Evolutionary conservation across 495 filamentous ascomycete species (phyloP).

Genomic region (Aspergillus baeticus): DNA sequence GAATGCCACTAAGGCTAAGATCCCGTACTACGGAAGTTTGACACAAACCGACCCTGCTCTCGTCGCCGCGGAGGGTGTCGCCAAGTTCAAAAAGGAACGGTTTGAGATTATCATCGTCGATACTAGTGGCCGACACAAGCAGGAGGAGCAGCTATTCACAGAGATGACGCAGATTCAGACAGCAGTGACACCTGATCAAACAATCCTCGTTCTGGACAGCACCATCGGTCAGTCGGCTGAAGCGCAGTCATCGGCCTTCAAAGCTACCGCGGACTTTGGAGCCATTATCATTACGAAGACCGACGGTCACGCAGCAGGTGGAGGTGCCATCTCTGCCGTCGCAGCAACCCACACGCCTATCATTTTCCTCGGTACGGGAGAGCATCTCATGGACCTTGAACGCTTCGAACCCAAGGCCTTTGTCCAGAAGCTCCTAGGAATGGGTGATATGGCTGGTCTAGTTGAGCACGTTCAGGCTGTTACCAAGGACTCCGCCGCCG

Average conservation of each 20-base stretch:
- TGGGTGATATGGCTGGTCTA: slow-evolving; percentile 94
- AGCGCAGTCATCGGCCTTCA: slow-evolving; percentile 92
- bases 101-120: slow-evolving; percentile 99
- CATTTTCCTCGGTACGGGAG: slow-evolving; percentile 95
- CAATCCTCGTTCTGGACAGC: slow-evolving; percentile 95
- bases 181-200: slow-evolving; percentile 92
- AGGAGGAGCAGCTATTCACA: slow-evolving; percentile 91
- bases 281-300: slow-evolving; percentile 99
- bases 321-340: slow-evolving; percentile 97
- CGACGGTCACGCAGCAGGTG: slow-evolving; percentile 90
- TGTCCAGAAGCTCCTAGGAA: slow-evolving; percentile 86
- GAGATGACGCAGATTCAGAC: slow-evolving; percentile 98
- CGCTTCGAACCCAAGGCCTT: slow-evolving; percentile 89
- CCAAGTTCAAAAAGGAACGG: slow-evolving; percentile 97
- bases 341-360: slow-evolving; percentile 96
- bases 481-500: slow-evolving; percentile 72
- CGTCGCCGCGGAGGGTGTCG: slow-evolving; percentile 90
- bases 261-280: slow-evolving; percentile 95
- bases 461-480: slow-evolving; percentile 97
- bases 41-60: slow-evolving; percentile 95
- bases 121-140: slow-evolving; percentile 89
- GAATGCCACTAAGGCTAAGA: slow-evolving; percentile 97
- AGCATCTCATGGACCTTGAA: slow-evolving; percentile 95
- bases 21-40: slow-evolving; percentile 94
- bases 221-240: slow-evolving; percentile 96